Base-by-base conservation (phyloP, 108 stramenopile species). In the Cyclotella sp. region DNA sequence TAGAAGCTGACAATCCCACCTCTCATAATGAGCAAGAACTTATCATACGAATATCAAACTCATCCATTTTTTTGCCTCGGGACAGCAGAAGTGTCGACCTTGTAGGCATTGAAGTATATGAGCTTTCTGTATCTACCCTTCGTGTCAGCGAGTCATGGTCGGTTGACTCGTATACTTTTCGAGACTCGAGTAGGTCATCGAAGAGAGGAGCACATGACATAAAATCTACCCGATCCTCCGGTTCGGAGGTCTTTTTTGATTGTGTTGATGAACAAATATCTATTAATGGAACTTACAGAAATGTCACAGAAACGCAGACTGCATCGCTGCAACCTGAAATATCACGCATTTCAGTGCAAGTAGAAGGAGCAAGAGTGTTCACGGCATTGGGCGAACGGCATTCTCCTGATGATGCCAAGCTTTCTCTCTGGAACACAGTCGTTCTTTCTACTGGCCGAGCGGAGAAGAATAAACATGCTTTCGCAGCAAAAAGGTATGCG, bases 31-130 rank as follows among this genome's bases (percentile, higher is more conserved):
- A 68, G 3, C 77, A 68, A 22, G 27, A 62, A 19, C 28, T 90
- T 15, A 68, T 70, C 6, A 24, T 94, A 11, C 40, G 72, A 41
- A 22, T 81, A 21, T 55, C 22, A 24, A 77, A 92, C 51, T 87
- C 88, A 19, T 89, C 90, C 5, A 55, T 94, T 0, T 51, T 94
- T 30, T 73, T 89, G 22, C 93, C 93, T 15, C 70, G 87, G 45
- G 81, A 79, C 18, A 91, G 87, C 47, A 72, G 49, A 19, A 88
- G 86, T 42, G 52, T 76, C 27, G 93, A 94, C 30, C 78, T 91
- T 82, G 65, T 90, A 0, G 79, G 89, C 26, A 77, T 92, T 46
- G 87, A 94, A 68, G 70, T 87, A 9, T 79, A 84, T 9, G 54
- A 74, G 34, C 43, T 87, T 15, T 57, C 58, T 6, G 45, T 94